These are phyloP conservation scores for Ceratobasidium sp. DNA, from an alignment of 1,284 basidiomycete genomes.

Conservation along the genomic window DNA sequence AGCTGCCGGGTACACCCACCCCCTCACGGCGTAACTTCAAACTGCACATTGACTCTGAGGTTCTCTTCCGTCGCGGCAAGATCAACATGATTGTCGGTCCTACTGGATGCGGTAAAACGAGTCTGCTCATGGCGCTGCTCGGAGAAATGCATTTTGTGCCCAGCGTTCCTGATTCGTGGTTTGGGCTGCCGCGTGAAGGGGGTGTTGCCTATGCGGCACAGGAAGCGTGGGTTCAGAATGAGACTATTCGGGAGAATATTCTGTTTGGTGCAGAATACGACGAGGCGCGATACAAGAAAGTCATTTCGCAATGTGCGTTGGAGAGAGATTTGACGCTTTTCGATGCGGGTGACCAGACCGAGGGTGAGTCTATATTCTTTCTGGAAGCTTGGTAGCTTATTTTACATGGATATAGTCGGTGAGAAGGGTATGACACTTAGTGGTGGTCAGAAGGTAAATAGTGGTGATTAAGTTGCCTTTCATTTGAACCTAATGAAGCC, in stretches of 20 bases:
- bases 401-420: conserved; percentile 57
- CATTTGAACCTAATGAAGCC: not conserved
- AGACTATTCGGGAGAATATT: conserved; percentile 66
- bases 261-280: conserved; percentile 64
- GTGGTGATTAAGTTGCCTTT: conserved; percentile 52
- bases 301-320: conserved; percentile 56
- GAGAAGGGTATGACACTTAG: conserved; percentile 72
- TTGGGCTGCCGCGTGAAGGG: conserved; percentile 69
- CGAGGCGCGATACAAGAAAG: conserved; percentile 61
- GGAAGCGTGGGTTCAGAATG: conserved; percentile 77
- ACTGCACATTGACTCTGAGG: conserved; percentile 61
- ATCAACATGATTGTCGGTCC: conserved; percentile 73
- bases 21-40: conserved; percentile 56
- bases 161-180: conserved; percentile 65
- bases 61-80: conserved; percentile 65
- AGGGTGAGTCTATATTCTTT: conserved; percentile 52
- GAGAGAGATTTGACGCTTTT: conserved; percentile 58
- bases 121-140: conserved; percentile 62
- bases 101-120: conserved; percentile 62
- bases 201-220: conserved; percentile 81
- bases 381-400: not conserved
- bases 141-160: conserved; percentile 65
- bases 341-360: conserved; percentile 74
- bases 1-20: conserved; percentile 47
- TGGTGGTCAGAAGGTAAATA: conserved; percentile 80